phyloP scores from a whole-genome alignment of 352 stramenopile genomes.

The Albugo laibachii region DNA sequence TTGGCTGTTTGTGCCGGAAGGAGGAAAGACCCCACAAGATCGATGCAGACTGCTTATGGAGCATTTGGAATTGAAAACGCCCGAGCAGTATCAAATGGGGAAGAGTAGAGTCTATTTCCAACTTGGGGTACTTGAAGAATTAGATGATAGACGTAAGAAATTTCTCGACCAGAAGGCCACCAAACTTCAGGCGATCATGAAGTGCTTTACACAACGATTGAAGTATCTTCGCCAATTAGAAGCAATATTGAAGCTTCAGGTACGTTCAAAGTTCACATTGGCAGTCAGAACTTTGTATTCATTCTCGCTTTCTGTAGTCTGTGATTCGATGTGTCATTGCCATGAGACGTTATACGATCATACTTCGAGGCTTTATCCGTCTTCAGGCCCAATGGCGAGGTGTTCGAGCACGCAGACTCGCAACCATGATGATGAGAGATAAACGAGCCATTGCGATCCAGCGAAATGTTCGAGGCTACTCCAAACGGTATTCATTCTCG shows the following conservation, averaged over 20 bases:
- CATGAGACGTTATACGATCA: slow-evolving; percentile 74
- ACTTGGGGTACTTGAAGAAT: slow-evolving; percentile 59
- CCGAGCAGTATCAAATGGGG: slow-evolving; percentile 69
- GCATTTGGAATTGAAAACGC: slow-evolving; percentile 52
- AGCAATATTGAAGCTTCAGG: slow-evolving; percentile 67
- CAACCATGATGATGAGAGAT: slow-evolving; percentile 61
- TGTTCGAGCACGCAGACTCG: slow-evolving; percentile 37
- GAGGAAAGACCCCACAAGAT: slow-evolving; percentile 25
- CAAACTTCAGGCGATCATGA: slow-evolving; percentile 62
- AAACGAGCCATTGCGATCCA: slow-evolving; percentile 71
- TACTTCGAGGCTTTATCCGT: slow-evolving; percentile 35
- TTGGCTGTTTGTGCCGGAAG: slow-evolving; percentile 53
- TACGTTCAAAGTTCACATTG: slow-evolving; percentile 1
- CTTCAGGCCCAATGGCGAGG: slow-evolving; percentile 51
- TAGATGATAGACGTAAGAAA: slow-evolving; percentile 73
- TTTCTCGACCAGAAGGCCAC: slow-evolving; percentile 64
- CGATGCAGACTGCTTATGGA: slow-evolving; percentile 66
- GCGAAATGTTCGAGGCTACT: slow-evolving; percentile 48
- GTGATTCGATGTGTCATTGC: slow-evolving; percentile 62
- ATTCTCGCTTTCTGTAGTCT: slow-evolving; percentile 14
- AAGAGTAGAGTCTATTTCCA: slow-evolving; percentile 80
- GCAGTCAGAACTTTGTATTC: background rate
- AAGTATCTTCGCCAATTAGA: slow-evolving; percentile 53
- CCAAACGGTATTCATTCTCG: slow-evolving; percentile 18
- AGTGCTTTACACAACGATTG: slow-evolving; percentile 47